Conservation (phyloP, 345 rosid species). For the Gossypium thurberi region DNA sequence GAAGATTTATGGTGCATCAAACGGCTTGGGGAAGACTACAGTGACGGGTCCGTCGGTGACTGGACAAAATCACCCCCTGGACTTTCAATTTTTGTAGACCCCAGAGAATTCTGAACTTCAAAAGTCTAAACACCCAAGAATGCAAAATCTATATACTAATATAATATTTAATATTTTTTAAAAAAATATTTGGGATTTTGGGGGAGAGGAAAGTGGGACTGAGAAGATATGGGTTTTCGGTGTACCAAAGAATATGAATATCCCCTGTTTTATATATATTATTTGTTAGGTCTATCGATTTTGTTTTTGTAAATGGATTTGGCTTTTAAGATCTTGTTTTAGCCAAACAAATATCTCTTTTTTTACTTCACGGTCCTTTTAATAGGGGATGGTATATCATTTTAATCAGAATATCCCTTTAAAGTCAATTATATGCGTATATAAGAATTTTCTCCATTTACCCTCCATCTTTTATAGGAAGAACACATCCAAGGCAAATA, state of each 20-base stretch:
- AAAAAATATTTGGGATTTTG: not conserved
- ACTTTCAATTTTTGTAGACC: slow-evolving; percentile 90
- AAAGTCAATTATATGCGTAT: not conserved
- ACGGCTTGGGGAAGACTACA: slow-evolving; percentile 72
- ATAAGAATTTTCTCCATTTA: not conserved
- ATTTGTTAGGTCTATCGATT: not conserved
- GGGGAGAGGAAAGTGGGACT: slow-evolving; percentile 10
- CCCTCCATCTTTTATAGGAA: not conserved
- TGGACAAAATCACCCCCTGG: slow-evolving; percentile 93
- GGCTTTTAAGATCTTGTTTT: slow-evolving; percentile 29
- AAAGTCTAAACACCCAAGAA: not conserved
- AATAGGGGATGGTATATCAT: slow-evolving; percentile 1
- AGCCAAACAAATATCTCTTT: slow-evolving; percentile 18
- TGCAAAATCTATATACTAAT: not conserved
- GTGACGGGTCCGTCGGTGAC: slow-evolving; percentile 71
- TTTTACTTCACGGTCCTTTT: not conserved
- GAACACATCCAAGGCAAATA: no score
- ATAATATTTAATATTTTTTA: not conserved
- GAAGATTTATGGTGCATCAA: slow-evolving; percentile 92
- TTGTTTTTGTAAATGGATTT: slow-evolving; percentile 28
- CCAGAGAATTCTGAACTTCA: slow-evolving; percentile 55
- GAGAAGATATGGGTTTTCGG: slow-evolving; percentile 23
- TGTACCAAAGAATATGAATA: slow-evolving; percentile 22
- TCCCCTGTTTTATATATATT: slow-evolving; percentile 10
- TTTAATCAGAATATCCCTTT: slow-evolving; percentile 22